Conservation (phyloP, 2,329 filamentous ascomycete genomes). For the Aplosporella prunicola region DNA sequence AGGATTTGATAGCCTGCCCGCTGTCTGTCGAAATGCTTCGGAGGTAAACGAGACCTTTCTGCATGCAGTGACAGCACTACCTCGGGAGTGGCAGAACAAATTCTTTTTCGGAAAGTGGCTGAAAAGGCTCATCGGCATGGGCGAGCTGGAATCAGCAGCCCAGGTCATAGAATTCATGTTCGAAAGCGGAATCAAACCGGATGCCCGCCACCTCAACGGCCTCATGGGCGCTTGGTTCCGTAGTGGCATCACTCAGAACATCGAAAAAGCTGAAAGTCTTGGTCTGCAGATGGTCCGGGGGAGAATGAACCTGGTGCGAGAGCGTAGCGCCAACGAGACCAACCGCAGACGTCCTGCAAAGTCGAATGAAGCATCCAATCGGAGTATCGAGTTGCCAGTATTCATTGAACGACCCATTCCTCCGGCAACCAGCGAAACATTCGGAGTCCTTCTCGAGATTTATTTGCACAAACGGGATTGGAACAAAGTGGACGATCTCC, state of each 20-base stretch:
- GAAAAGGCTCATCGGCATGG: conserved; percentile 66
- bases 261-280: conserved; percentile 26
- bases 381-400: not conserved
- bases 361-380: not conserved
- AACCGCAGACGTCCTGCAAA: not conserved
- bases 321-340: not conserved
- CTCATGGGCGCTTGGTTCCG: conserved; percentile 72
- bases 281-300: conserved; percentile 27
- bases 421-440: conserved; percentile 21
- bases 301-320: not conserved
- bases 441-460: conserved; percentile 24
- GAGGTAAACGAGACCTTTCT: conserved; percentile 41
- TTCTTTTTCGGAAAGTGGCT: conserved; percentile 87
- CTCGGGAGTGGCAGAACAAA: conserved; percentile 50
- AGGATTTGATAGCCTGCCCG: conserved; percentile 12
- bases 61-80: conserved; percentile 43
- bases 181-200: conserved; percentile 55
- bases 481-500: conserved; percentile 27
- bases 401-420: conserved; percentile 14
- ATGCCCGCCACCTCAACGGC: conserved; percentile 70
- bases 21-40: conserved; percentile 16
- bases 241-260: conserved; percentile 14
- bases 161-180: conserved; percentile 70
- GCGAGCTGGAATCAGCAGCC: conserved; percentile 51
- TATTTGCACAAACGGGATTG: conserved; percentile 21